Conservation (phyloP, 2,329 filamentous ascomycete genomes). For the Magnaporthales sp. region DNA sequence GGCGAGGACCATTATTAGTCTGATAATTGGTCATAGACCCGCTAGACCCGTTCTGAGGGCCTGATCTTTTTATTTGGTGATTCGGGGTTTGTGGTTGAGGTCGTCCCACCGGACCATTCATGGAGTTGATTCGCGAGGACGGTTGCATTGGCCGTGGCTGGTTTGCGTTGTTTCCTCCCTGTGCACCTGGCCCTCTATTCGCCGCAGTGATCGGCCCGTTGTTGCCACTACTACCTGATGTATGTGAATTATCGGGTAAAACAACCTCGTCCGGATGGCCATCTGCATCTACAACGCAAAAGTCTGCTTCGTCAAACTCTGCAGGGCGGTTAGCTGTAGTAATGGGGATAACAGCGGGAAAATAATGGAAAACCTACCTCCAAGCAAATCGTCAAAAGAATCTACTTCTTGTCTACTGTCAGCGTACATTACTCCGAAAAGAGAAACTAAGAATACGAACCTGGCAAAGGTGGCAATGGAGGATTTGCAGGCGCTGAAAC, state of each 20-base stretch:
- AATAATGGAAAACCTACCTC: constrained; percentile 26
- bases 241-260: constrained; percentile 33
- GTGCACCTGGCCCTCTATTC: not conserved
- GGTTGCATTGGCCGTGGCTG: constrained; percentile 3
- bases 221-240: constrained; percentile 20
- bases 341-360: not conserved
- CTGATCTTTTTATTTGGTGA: constrained; percentile 18
- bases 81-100: constrained; percentile 27
- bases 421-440: not conserved
- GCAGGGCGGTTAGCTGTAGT: constrained; percentile 11
- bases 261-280: constrained; percentile 71
- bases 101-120: constrained; percentile 12
- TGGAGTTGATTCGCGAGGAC: not conserved
- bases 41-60: constrained; percentile 4
- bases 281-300: constrained; percentile 54
- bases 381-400: constrained; percentile 43
- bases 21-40: not conserved
- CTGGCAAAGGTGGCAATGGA: constrained; percentile 9
- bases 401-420: constrained; percentile 17
- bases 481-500: constrained; percentile 11
- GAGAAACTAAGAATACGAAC: not conserved
- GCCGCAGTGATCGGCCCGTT: not conserved
- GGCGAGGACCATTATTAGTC: not conserved
- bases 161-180: not conserved
- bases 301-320: constrained; percentile 72